These are phyloP conservation scores for Mycena floridula DNA, from an alignment of 768 basidiomycete species.

Conservation along the genomic window DNA sequence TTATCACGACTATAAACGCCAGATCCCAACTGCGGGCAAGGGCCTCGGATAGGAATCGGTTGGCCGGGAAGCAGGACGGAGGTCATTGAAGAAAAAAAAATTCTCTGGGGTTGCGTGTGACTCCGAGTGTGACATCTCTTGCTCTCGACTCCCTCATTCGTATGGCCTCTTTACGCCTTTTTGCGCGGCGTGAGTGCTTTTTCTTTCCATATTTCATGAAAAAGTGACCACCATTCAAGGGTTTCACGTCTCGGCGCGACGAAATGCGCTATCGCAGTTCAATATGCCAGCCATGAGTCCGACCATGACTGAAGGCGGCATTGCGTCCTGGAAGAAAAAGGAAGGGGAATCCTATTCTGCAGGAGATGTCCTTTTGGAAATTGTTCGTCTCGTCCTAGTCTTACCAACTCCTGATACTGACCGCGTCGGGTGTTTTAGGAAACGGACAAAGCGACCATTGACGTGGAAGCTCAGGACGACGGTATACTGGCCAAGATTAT, in stretches of 20 bases:
- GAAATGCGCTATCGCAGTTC: constrained; percentile 80
- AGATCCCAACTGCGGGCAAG: constrained; percentile 50
- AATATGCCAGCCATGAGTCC: constrained; percentile 99
- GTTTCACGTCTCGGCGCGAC: constrained; percentile 74
- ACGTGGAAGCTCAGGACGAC: constrained; percentile 98
- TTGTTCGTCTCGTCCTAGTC: constrained; percentile 40
- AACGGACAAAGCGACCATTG: constrained; percentile 99
- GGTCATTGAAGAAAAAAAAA: too few species aligned
- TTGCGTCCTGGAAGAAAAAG: constrained; percentile 95
- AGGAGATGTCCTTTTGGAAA: constrained; percentile 94
- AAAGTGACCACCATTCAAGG: constrained; percentile 43
- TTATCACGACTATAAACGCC: constrained; percentile 66
- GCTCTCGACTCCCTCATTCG: too few species aligned
- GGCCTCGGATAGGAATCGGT: constrained; percentile 53
- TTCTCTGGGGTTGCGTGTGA: too few species aligned
- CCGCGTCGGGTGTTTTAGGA: constrained; percentile 59
- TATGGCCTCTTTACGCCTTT: constrained; percentile 61
- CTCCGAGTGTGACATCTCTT: too few species aligned
- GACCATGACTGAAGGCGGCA: constrained; percentile 99
- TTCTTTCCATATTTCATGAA: neutral
- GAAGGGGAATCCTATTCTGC: constrained; percentile 87
- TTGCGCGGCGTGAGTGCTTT: constrained; percentile 53
- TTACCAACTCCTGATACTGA: constrained; percentile 1
- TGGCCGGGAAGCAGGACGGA: constrained; percentile 86
- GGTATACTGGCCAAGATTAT: constrained; percentile 96